A percentile compares a stretch with the other conserved stretches of the same genome.
phyloP scores from a whole-genome alignment of 1,284 basidiomycete genomes.

The Peniophora sp. region DNA sequence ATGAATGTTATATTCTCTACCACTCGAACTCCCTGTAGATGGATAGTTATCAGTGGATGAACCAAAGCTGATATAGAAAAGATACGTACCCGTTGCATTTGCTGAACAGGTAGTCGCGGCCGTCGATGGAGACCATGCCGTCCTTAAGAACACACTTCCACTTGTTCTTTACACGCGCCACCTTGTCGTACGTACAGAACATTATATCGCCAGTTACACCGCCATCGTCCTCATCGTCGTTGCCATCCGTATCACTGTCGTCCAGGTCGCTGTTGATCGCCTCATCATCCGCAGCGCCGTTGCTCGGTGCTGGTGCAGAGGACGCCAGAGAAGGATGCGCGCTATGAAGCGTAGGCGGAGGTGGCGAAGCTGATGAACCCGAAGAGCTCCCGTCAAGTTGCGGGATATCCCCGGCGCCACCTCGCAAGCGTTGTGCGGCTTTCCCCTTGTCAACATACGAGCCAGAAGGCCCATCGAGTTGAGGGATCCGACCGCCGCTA shows the following conservation, averaged over 20 bases:
- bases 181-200: conserved; percentile 99
- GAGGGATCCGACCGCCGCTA: not conserved
- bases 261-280: conserved; percentile 96
- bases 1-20: too few species aligned
- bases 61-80: not conserved
- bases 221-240: conserved; percentile 68
- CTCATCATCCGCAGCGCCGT: conserved; percentile 46
- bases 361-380: conserved; percentile 54
- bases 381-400: conserved; percentile 24
- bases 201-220: conserved; percentile 84
- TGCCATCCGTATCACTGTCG: conserved; percentile 82
- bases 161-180: conserved; percentile 98
- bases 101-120: conserved; percentile 94
- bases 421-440: too few species aligned
- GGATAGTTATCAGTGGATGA: not conserved
- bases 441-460: conserved; percentile 23
- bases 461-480: conserved; percentile 39
- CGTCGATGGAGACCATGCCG: conserved; percentile 96
- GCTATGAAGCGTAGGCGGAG: conserved; percentile 42
- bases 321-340: conserved; percentile 29
- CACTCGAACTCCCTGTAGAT: conserved; percentile 31
- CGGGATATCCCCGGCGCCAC: too few species aligned
- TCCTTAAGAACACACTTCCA: conserved; percentile 99
- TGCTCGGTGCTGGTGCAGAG: conserved; percentile 19
- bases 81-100: conserved; percentile 80